Base-by-base conservation (phyloP, 2,329 filamentous ascomycete genomes). In the Hirsutella minnesotensis region DNA sequence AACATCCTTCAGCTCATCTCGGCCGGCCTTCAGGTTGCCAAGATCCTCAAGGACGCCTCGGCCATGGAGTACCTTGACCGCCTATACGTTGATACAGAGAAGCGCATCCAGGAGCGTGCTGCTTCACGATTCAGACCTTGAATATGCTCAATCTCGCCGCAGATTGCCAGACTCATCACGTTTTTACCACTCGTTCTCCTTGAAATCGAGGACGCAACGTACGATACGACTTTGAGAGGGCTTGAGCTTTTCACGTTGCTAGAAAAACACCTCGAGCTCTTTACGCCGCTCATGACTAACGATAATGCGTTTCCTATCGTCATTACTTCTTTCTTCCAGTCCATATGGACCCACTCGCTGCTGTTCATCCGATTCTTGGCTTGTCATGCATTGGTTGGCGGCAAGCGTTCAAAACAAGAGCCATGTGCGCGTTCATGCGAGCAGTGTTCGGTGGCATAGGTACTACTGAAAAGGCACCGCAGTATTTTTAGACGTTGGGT, bases 1-100 rank as follows among this genome's bases (percentile, higher is more conserved):
- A 90, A 92, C 61, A 86, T 94, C 49, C 71, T 94, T 46, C 86
- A 94, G 66, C 74, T 92, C 49, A 86, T 94, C 56, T 89, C 84
- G 49, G 86, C 86, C 34, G 86, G 86, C 33, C 84, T 87, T 42
- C 86, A 94, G 63, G 86, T 94, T 46, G 83, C 86, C 46, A 90
- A 87, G 63, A 88, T 94, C 49, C 67, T 94, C 47, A 88, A 86
- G 66, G 86, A 94, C 65, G 81, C 84, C 37, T 73, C 75, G 49
- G 85, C 86, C 45, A 90, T 92, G 86, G 78, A 85, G 51, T 86
- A 82, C 58, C 70, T 92, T 56, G 84, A 90, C 66, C 72, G 73
- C 60, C 70, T 94, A 63, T 94, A 94, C 72, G 75, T 85, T 68
- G 76, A 81, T 53, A 92, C 86, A 41, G 86, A 92, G 66, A 75